A percentile compares a stretch with the other conserved stretches of the same genome.
phyloP scores from a whole-genome alignment of 1,139 yeast genomes.

The Taphrina deformans region DNA sequence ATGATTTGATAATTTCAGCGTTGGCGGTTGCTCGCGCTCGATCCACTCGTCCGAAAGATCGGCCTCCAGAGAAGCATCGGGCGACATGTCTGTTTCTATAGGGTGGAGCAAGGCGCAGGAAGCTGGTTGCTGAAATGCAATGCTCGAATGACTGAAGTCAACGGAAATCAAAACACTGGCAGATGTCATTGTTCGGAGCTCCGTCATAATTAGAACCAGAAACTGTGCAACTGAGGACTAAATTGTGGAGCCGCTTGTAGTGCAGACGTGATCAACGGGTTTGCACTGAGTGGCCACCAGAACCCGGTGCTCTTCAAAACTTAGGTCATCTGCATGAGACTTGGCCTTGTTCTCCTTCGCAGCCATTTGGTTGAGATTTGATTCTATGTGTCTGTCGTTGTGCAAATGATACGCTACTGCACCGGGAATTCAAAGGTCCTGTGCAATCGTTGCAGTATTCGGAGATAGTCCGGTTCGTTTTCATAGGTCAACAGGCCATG shows the following conservation, averaged over 20 bases:
- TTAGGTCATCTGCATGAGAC: too few species aligned
- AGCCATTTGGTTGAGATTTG: too few species aligned
- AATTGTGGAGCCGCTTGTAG: background rate
- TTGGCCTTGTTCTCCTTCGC: too few species aligned
- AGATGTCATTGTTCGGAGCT: background rate
- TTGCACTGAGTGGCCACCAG: too few species aligned
- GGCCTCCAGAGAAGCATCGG: background rate
- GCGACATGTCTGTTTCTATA: conserved; percentile 1
- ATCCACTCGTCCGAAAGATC: conserved; percentile 29
- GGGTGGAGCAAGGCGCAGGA: too few species aligned
- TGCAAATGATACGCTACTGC: too few species aligned
- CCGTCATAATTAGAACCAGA: background rate
- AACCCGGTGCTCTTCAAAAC: too few species aligned
- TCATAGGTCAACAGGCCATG: conserved; percentile 68
- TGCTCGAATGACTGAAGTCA: background rate
- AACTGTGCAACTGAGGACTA: background rate
- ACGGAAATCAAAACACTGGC: conserved; percentile 17
- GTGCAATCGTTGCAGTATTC: conserved; percentile 62
- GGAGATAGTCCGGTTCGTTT: conserved; percentile 62
- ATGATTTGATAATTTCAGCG: background rate
- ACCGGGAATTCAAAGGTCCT: conserved; percentile 71
- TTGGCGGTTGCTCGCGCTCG: conserved; percentile 30
- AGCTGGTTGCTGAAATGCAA: background rate
- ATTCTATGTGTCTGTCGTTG: too few species aligned
- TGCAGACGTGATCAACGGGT: background rate